Evolutionary conservation across 2,329 filamentous ascomycete genomes (phyloP).

Genomic region (Fusarium setosum): DNA sequence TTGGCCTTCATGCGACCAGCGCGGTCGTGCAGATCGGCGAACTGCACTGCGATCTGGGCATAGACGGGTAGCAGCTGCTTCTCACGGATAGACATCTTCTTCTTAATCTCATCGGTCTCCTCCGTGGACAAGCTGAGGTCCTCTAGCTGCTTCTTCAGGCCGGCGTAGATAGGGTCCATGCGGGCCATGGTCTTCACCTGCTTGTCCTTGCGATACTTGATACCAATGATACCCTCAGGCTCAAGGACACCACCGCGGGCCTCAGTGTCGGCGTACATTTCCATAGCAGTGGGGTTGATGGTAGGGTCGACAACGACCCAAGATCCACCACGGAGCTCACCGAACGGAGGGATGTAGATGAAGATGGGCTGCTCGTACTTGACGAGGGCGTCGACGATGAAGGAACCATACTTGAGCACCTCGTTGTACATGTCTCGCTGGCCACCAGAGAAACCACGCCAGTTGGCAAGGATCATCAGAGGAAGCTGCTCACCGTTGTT

Average conservation of each 20-base stretch:
- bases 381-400: slow-evolving; percentile 97
- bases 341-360: slow-evolving; percentile 96
- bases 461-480: slow-evolving; percentile 99
- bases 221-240: slow-evolving; percentile 97
- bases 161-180: slow-evolving; percentile 84
- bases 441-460: slow-evolving; percentile 99
- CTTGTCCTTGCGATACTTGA: slow-evolving; percentile 98
- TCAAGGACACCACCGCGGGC: slow-evolving; percentile 96
- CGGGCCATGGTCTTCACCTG: slow-evolving; percentile 98
- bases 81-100: slow-evolving; percentile 86
- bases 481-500: slow-evolving; percentile 98
- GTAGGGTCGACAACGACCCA: slow-evolving; percentile 99
- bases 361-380: slow-evolving; percentile 99
- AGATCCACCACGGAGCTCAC: slow-evolving; percentile 97
- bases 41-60: slow-evolving; percentile 94
- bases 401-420: slow-evolving; percentile 98
- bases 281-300: slow-evolving; percentile 96
- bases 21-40: slow-evolving; percentile 96
- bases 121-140: slow-evolving; percentile 74
- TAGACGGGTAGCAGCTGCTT: slow-evolving; percentile 92
- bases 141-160: slow-evolving; percentile 82
- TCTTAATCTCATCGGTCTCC: slow-evolving; percentile 81
- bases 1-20: slow-evolving; percentile 99
- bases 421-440: slow-evolving; percentile 99
- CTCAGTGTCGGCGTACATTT: slow-evolving; percentile 98